Evolutionary conservation across 2,329 filamentous ascomycete species (phyloP).

Genomic region (Trichoderma gracile): DNA sequence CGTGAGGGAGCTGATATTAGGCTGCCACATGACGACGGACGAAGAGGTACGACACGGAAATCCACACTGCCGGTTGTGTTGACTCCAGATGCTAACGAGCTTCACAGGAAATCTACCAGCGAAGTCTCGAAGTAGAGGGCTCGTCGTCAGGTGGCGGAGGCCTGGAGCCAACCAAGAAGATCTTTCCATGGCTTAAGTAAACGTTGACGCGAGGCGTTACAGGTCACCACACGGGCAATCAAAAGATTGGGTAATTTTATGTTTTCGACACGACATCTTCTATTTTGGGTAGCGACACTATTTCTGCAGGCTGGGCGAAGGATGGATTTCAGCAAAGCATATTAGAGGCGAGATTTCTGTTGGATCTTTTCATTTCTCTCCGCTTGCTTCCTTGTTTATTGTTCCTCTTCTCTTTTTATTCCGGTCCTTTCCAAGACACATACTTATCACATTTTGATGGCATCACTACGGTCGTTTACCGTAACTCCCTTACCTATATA

Average conservation of each 20-base stretch:
- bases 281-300: slow-evolving; percentile 19
- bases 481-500: not conserved
- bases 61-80: not conserved
- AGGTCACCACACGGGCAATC: slow-evolving; percentile 25
- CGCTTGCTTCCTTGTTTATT: not conserved
- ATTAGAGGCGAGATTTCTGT: slow-evolving; percentile 16
- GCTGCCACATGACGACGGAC: slow-evolving; percentile 78
- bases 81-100: slow-evolving; percentile 29
- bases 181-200: slow-evolving; percentile 66
- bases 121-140: slow-evolving; percentile 61
- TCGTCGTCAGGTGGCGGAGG: slow-evolving; percentile 43
- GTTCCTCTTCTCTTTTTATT: not conserved
- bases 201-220: slow-evolving; percentile 33
- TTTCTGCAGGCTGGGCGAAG: slow-evolving; percentile 25
- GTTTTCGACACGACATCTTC: slow-evolving; percentile 7
- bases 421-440: slow-evolving; percentile 15
- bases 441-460: slow-evolving; percentile 14
- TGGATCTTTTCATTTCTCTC: not conserved
- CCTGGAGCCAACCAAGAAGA: slow-evolving; percentile 59
- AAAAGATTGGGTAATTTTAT: slow-evolving; percentile 23
- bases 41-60: slow-evolving; percentile 69
- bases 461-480: slow-evolving; percentile 20
- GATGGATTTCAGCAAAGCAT: slow-evolving; percentile 23
- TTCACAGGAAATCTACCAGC: slow-evolving; percentile 63
- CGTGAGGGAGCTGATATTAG: slow-evolving; percentile 73